Percentiles rank a stretch among this genome's conserved stretches.
Conservation (phyloP, 1,284 basidiomycete genomes). For the Austropuccinia psidii region DNA sequence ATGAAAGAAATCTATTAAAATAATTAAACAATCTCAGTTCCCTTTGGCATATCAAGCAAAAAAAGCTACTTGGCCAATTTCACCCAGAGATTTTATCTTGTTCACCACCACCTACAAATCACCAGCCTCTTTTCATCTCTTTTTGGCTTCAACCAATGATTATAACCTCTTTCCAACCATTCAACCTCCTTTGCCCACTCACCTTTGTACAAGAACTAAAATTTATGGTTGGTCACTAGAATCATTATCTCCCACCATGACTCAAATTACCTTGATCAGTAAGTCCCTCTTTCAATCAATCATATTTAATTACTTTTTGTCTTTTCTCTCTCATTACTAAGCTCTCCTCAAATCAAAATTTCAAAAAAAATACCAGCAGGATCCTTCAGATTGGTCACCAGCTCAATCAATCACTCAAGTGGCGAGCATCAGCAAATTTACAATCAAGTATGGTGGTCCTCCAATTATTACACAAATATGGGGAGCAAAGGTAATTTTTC, state of each 20-base stretch:
- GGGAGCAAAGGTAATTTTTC: conserved; percentile 68
- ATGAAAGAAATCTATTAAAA: conserved; percentile 74
- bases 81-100: conserved; percentile 82
- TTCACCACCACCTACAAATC: conserved; percentile 96
- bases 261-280: conserved; percentile 72
- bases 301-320: no score
- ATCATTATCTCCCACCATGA: conserved; percentile 86
- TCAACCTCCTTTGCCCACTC: conserved; percentile 62
- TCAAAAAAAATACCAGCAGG: conserved; percentile 68
- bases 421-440: conserved; percentile 83
- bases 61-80: conserved; percentile 80
- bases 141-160: conserved; percentile 88
- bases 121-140: conserved; percentile 85
- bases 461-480: conserved; percentile 73
- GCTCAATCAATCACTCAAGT: conserved; percentile 68
- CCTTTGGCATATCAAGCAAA: conserved; percentile 81
- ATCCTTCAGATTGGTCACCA: conserved; percentile 93
- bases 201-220: conserved; percentile 88
- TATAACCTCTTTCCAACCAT: conserved; percentile 72
- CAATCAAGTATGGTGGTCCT: conserved; percentile 88
- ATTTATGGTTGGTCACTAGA: conserved; percentile 96
- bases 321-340: not conserved
- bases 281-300: not conserved
- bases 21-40: conserved; percentile 86
- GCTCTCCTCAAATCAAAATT: not conserved